phyloP scores from a whole-genome alignment of 371 early-diverging fungal species.

The Furculomyces boomerangus region DNA sequence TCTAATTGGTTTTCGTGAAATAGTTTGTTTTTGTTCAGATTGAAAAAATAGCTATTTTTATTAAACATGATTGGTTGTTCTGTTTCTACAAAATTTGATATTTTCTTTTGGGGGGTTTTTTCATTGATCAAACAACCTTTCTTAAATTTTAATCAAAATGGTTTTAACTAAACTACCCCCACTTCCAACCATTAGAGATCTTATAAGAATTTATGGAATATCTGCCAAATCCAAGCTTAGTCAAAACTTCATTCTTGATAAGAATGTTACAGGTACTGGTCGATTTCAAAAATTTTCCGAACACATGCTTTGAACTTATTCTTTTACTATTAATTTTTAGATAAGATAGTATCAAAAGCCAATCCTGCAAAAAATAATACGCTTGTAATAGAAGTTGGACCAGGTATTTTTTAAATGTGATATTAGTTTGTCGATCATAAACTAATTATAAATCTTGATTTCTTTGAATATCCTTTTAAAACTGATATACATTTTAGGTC shows the following conservation, averaged over 20 bases:
- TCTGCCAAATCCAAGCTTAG: slow-evolving; percentile 52
- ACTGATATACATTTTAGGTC: no score
- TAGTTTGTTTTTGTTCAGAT: no score
- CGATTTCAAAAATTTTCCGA: no score
- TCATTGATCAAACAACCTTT: no score
- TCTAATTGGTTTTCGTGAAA: no score
- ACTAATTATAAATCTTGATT: not conserved
- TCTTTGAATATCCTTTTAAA: not conserved
- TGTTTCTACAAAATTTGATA: no score
- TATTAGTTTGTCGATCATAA: not conserved
- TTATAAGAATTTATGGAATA: slow-evolving; percentile 57
- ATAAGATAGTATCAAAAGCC: slow-evolving; percentile 46
- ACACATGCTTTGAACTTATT: no score
- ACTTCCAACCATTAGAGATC: slow-evolving; percentile 52
- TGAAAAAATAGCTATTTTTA: no score
- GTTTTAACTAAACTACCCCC: slow-evolving; percentile 22
- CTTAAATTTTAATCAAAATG: no score
- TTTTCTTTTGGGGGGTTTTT: no score
- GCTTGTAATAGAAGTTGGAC: slow-evolving; percentile 68
- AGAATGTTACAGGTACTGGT: slow-evolving; percentile 52
- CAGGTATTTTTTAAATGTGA: no score
- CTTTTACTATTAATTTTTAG: slow-evolving; percentile 21
- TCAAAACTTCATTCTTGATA: slow-evolving; percentile 74
- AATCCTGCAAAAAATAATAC: slow-evolving; percentile 33
- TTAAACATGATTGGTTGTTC: no score